phyloP scores from a whole-genome alignment of 129 eudicot genomes.

The Calendula officinalis region DNA sequence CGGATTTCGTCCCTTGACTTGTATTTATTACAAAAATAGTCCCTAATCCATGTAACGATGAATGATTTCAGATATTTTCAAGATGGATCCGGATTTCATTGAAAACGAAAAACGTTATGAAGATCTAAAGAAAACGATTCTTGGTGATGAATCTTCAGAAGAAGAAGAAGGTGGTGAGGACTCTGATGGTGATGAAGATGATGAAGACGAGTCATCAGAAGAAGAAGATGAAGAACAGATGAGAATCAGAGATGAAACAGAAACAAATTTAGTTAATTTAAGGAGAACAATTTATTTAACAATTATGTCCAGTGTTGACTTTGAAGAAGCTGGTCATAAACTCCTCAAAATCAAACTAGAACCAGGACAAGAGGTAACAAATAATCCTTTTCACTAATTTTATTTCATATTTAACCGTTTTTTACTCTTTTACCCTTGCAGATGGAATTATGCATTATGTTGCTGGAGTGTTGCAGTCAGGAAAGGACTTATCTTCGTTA shows the following conservation, averaged over 20 bases:
- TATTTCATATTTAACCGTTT: not conserved
- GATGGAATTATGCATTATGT: constrained; percentile 93
- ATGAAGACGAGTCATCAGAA: constrained; percentile 60
- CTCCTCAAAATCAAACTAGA: constrained; percentile 76
- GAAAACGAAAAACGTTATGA: constrained; percentile 83
- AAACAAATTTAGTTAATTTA: constrained; percentile 82
- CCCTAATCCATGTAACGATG: not conserved
- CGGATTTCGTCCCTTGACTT: too few relatives aligned
- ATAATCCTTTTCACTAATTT: not conserved
- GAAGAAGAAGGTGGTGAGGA: constrained; percentile 72
- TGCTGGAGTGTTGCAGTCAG: constrained; percentile 92
- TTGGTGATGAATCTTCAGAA: constrained; percentile 80
- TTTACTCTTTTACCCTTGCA: constrained; percentile 21
- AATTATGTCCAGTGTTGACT: constrained; percentile 92
- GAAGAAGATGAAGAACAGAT: constrained; percentile 71
- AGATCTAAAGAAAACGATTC: constrained; percentile 76
- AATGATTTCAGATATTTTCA: constrained; percentile 63
- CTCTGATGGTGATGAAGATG: constrained; percentile 39
- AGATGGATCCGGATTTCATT: constrained; percentile 65
- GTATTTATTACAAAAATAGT: too few relatives aligned
- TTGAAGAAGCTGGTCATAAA: constrained; percentile 95
- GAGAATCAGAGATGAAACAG: constrained; percentile 89
- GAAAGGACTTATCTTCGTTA: constrained; percentile 86
- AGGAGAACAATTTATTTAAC: constrained; percentile 85
- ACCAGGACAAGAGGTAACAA: constrained; percentile 78